phyloP scores from a whole-genome alignment of 140 eudicot genomes.

The Stevia rebaudiana region DNA sequence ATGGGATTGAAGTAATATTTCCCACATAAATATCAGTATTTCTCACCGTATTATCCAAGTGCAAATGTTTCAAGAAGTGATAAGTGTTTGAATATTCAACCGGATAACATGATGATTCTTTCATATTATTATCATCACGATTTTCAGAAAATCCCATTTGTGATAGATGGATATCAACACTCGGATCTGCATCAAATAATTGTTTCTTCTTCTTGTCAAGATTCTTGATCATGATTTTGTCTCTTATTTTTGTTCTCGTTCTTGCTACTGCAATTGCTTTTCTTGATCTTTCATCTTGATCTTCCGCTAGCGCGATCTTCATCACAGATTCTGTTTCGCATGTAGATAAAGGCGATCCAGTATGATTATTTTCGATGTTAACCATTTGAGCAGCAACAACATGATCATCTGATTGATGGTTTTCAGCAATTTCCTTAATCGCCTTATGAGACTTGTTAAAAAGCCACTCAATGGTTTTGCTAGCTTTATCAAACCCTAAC shows the following conservation, averaged over 20 bases:
- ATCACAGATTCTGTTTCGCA: conserved; percentile 11
- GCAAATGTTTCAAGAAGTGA: conserved; percentile 26
- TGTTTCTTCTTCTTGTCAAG: conserved; percentile 12
- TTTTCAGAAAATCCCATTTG: conserved; percentile 17
- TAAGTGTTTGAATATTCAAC: conserved; percentile 24
- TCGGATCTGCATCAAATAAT: conserved; percentile 10
- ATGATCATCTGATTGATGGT: conserved; percentile 7
- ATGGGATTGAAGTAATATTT: conserved; percentile 12
- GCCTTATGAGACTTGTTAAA: conserved; percentile 42
- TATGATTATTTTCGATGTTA: too few relatives aligned
- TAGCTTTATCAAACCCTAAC: conserved; percentile 52
- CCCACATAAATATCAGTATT: conserved; percentile 11
- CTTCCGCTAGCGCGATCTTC: background rate
- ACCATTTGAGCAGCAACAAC: too few relatives aligned
- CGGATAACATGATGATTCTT: conserved; percentile 30
- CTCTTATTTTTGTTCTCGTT: conserved; percentile 25
- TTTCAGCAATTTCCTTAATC: conserved; percentile 30
- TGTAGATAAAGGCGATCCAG: too few relatives aligned
- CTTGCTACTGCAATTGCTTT: conserved; percentile 9
- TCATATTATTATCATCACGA: conserved; percentile 25
- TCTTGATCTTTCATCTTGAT: background rate
- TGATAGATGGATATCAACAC: background rate
- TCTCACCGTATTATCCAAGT: conserved; percentile 24
- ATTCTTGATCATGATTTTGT: conserved; percentile 17
- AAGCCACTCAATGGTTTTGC: conserved; percentile 55